Percentiles rank a stretch among this genome's conserved stretches.
These are phyloP conservation scores for Apiospora pterosperma DNA, from an alignment of 2,329 filamentous ascomycete species.

Conservation along the genomic window DNA sequence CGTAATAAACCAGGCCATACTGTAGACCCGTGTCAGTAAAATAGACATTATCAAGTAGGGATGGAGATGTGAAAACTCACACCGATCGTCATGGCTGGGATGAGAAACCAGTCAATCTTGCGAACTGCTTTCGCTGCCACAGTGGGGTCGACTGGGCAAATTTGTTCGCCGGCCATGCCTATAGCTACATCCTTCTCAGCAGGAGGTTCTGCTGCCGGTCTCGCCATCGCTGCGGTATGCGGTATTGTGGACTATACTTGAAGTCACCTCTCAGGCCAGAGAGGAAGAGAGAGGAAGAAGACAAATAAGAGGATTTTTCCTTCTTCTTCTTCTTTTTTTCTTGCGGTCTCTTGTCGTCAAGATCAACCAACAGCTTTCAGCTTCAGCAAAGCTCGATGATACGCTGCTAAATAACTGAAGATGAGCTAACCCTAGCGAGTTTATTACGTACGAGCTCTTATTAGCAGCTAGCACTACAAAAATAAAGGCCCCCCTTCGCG, in stretches of 20 bases:
- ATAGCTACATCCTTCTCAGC: slow-evolving; percentile 52
- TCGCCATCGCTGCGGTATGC: not conserved
- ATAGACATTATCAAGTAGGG: not conserved
- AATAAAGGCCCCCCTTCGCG: not conserved
- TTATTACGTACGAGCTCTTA: not conserved
- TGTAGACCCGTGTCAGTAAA: slow-evolving; percentile 26
- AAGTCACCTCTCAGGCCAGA: not conserved
- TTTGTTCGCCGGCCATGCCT: slow-evolving; percentile 56
- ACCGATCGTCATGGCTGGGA: slow-evolving; percentile 62
- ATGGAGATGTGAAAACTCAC: slow-evolving; percentile 17
- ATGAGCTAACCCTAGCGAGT: not conserved
- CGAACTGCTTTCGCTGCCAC: slow-evolving; percentile 54
- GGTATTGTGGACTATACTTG: not conserved
- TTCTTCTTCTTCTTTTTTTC: not conserved
- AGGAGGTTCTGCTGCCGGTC: not conserved
- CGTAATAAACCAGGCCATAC: slow-evolving; percentile 67
- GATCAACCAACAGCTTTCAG: not conserved
- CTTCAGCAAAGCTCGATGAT: not conserved
- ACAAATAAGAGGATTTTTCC: not conserved
- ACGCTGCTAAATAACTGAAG: not conserved
- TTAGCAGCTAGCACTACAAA: not conserved
- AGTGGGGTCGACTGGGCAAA: slow-evolving; percentile 49
- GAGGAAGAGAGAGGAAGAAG: not conserved
- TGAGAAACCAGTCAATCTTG: slow-evolving; percentile 66
- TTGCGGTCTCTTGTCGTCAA: not conserved